Conservation (phyloP, 768 basidiomycete genomes). For the Tubosaeta brunneosetosa region DNA sequence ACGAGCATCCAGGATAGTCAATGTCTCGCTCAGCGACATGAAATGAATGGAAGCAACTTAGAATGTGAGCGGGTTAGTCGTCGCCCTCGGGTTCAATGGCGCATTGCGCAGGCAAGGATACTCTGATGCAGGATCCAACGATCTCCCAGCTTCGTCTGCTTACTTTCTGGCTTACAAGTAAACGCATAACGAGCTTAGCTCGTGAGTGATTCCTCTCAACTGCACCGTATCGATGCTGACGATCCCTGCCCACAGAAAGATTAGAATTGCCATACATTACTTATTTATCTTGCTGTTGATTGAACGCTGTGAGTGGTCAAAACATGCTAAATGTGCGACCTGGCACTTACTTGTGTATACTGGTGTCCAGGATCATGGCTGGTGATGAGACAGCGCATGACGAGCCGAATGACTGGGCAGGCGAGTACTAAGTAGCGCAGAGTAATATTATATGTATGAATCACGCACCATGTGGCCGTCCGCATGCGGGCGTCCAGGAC, state of each 20-base stretch:
- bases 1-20: too few species aligned
- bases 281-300: constrained; percentile 15
- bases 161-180: constrained; percentile 82
- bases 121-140: constrained; percentile 77
- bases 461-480: too few species aligned
- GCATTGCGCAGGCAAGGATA: constrained; percentile 75
- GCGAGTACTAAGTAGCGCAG: too few species aligned
- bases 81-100: constrained; percentile 83
- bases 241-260: not conserved
- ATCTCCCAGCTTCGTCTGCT: constrained; percentile 79
- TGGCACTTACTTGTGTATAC: too few species aligned
- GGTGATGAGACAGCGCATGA: too few species aligned
- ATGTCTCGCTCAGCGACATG: too few species aligned
- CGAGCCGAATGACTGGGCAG: too few species aligned
- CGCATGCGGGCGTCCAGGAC: too few species aligned
- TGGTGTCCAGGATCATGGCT: too few species aligned
- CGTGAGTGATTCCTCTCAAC: constrained; percentile 11
- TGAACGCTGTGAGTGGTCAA: constrained; percentile 7
- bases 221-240: constrained; percentile 2
- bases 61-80: constrained; percentile 33
- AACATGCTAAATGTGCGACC: too few species aligned
- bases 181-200: constrained; percentile 23
- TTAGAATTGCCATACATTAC: constrained; percentile 11
- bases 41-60: too few species aligned
- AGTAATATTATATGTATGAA: too few species aligned